Conservation (phyloP, 257 asterid genomes). For the Apocynum venetum region DNA sequence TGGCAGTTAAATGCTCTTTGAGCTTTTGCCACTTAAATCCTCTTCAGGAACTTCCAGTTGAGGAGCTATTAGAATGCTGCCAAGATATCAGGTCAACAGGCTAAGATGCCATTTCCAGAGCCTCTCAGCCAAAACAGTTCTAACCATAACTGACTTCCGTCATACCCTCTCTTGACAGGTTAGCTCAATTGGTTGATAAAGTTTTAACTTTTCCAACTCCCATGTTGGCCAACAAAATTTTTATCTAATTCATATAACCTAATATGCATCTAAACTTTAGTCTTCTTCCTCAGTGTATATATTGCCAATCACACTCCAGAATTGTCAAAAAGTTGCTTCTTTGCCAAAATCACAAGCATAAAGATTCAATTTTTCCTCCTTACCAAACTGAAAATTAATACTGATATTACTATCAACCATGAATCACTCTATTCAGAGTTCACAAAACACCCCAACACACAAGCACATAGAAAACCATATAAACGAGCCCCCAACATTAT, state of each 20-base stretch:
- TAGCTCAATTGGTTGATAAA: neutral
- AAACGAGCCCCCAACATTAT: neutral
- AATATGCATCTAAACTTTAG: neutral
- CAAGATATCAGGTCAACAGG: neutral
- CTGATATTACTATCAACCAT: neutral
- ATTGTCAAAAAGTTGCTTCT: neutral
- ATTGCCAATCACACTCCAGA: neutral
- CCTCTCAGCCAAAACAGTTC: neutral
- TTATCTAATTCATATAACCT: neutral
- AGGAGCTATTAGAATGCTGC: neutral
- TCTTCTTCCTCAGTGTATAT: neutral
- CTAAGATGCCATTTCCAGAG: neutral
- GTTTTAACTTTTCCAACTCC: neutral
- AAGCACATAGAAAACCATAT: neutral
- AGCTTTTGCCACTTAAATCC: neutral
- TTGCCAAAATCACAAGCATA: neutral
- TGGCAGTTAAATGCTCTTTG: neutral
- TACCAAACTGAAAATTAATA: neutral
- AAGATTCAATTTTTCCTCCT: neutral
- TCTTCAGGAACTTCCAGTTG: neutral
- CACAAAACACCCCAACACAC: neutral
- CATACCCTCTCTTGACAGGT: neutral
- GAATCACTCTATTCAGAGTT: neutral
- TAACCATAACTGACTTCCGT: neutral
- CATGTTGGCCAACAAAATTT: neutral